phyloP scores from a whole-genome alignment of 352 stramenopile genomes.

The Globisporangium barbulae region DNA sequence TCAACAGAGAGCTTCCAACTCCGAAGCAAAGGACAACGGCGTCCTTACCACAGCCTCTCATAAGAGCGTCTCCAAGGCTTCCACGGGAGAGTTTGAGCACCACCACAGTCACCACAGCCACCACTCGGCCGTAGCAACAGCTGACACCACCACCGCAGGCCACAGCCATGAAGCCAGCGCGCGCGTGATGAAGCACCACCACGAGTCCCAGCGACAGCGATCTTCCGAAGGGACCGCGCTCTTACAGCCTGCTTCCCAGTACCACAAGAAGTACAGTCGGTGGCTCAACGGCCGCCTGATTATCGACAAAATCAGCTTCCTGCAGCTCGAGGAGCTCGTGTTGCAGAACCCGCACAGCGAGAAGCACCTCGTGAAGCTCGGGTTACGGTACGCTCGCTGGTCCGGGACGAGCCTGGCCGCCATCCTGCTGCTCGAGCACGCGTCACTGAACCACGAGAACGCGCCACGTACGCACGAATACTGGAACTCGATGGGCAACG shows the following conservation, averaged over 20 bases:
- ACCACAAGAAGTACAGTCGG: slow-evolving; percentile 61
- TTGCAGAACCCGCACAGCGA: slow-evolving; percentile 39
- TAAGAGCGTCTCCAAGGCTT: background rate
- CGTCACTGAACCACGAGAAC: slow-evolving; percentile 37
- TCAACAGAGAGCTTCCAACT: background rate
- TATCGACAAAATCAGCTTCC: slow-evolving; percentile 63
- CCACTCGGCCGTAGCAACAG: background rate
- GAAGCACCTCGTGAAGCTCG: slow-evolving; percentile 50
- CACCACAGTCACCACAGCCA: background rate
- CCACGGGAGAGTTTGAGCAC: background rate
- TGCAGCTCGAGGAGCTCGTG: slow-evolving; percentile 66
- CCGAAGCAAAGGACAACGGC: background rate
- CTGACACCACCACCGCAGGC: background rate
- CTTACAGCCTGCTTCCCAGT: slow-evolving; percentile 19
- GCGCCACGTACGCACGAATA: slow-evolving; percentile 48
- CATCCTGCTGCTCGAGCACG: slow-evolving; percentile 59
- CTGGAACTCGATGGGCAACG: slow-evolving; percentile 63
- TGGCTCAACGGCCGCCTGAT: slow-evolving; percentile 45
- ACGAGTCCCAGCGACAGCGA: background rate
- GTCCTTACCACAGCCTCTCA: background rate
- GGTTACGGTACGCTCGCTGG: slow-evolving; percentile 53
- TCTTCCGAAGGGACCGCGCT: background rate
- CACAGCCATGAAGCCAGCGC: background rate
- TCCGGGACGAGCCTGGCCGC: slow-evolving; percentile 46
- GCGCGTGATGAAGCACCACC: background rate